These are phyloP conservation scores for Pelargonium australe DNA, from an alignment of 441 rosid species.

Conservation along the genomic window DNA sequence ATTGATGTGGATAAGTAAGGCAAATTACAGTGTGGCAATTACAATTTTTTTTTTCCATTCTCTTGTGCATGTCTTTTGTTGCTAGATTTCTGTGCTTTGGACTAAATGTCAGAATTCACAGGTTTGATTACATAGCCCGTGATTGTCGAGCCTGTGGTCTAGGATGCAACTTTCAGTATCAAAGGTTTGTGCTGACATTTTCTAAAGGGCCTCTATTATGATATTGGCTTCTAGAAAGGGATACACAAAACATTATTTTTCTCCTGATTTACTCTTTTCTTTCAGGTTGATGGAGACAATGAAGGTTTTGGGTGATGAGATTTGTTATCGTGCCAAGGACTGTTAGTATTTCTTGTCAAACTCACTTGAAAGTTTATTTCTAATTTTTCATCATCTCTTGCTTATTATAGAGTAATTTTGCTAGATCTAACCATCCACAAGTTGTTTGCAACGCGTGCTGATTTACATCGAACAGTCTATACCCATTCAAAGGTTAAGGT, in stretches of 20 bases:
- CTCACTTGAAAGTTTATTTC: not conserved
- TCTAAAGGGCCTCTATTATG: not conserved
- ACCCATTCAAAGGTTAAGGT: slow-evolving; percentile 95
- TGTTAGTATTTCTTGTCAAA: slow-evolving; percentile 42
- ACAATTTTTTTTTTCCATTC: not conserved
- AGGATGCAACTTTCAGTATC: slow-evolving; percentile 74
- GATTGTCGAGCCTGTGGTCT: slow-evolving; percentile 89
- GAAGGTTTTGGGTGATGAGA: slow-evolving; percentile 82
- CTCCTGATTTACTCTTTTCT: slow-evolving; percentile 16
- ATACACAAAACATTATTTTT: not conserved
- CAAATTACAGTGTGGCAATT: not conserved
- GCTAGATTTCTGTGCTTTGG: not conserved
- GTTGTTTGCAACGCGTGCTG: slow-evolving; percentile 84
- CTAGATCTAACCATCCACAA: slow-evolving; percentile 74
- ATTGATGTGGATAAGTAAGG: slow-evolving; percentile 88
- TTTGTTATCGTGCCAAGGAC: slow-evolving; percentile 87
- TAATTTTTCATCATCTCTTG: slow-evolving; percentile 9
- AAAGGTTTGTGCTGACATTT: slow-evolving; percentile 37
- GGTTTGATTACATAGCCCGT: slow-evolving; percentile 88
- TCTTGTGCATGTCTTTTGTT: not conserved
- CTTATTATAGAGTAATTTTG: slow-evolving; percentile 22
- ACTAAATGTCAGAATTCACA: slow-evolving; percentile 17
- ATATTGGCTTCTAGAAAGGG: not conserved
- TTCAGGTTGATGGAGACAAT: slow-evolving; percentile 82
- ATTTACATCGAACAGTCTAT: slow-evolving; percentile 81